Evolutionary conservation across 2,329 filamentous ascomycete genomes (phyloP).

Genomic region (Cladophialophora carrionii): DNA sequence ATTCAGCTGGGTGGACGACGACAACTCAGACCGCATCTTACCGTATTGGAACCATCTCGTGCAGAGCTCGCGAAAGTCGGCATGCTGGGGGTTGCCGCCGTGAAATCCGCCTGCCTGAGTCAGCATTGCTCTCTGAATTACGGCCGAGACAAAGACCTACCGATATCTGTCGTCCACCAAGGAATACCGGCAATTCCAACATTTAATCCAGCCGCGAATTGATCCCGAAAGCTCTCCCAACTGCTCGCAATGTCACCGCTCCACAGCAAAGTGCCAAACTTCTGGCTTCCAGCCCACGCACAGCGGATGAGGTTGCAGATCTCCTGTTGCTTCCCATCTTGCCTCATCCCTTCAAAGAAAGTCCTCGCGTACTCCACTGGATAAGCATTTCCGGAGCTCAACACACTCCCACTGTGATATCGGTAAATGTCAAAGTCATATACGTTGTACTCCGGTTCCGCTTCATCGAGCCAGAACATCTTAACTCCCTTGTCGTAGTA

Average conservation of each 20-base stretch:
- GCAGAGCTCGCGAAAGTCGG: conserved; percentile 64
- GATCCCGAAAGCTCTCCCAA: conserved; percentile 63
- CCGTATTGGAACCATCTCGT: conserved; percentile 73
- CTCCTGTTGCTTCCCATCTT: conserved; percentile 52
- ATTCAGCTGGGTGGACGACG: conserved; percentile 63
- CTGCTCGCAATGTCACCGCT: conserved; percentile 68
- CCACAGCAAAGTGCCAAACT: conserved; percentile 69
- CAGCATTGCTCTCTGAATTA: background rate
- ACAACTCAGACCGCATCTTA: conserved; percentile 48
- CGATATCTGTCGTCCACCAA: conserved; percentile 73
- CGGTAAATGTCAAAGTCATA: conserved; percentile 71
- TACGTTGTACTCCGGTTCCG: conserved; percentile 66
- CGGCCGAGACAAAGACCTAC: conserved; percentile 50
- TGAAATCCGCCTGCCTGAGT: conserved; percentile 60
- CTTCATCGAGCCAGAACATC: conserved; percentile 71
- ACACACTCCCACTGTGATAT: conserved; percentile 60
- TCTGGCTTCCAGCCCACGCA: conserved; percentile 64
- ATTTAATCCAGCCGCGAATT: conserved; percentile 66
- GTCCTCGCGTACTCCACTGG: conserved; percentile 61
- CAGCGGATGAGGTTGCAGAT: conserved; percentile 64
- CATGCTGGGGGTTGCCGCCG: conserved; percentile 62
- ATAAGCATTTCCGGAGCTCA: conserved; percentile 64
- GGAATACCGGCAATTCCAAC: conserved; percentile 67
- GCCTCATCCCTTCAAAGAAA: conserved; percentile 63
- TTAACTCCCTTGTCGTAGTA: conserved; percentile 66